phyloP scores from a whole-genome alignment of 2,329 filamentous ascomycete species.

The Penicillium sp. region DNA sequence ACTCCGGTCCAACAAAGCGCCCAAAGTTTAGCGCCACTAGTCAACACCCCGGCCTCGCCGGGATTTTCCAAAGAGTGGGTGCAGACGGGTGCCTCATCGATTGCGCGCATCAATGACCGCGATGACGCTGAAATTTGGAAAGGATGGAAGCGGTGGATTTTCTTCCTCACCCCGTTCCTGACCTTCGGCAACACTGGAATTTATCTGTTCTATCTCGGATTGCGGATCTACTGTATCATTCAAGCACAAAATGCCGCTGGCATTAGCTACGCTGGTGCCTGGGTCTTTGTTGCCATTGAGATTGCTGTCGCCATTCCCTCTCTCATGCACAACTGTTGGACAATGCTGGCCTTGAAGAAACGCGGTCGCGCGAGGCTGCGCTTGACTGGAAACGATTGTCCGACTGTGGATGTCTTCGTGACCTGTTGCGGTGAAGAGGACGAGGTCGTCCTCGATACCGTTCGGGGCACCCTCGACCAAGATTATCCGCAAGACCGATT shows the following conservation, averaged over 20 bases:
- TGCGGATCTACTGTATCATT: conserved; percentile 57
- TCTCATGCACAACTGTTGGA: conserved; percentile 60
- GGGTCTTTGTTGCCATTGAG: conserved; percentile 60
- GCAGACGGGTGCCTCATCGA: conserved; percentile 32
- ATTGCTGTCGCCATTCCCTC: conserved; percentile 56
- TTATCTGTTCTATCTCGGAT: conserved; percentile 50
- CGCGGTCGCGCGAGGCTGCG: conserved; percentile 56
- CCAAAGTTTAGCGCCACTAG: conserved; percentile 35
- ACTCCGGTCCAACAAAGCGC: conserved; percentile 31
- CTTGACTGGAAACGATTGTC: conserved; percentile 38
- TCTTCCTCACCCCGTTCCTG: conserved; percentile 35
- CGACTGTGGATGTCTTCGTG: conserved; percentile 46
- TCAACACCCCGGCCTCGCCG: conserved; percentile 30
- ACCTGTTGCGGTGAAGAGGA: conserved; percentile 48
- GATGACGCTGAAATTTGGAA: conserved; percentile 41
- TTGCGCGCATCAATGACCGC: conserved; percentile 36
- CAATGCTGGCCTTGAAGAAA: conserved; percentile 59
- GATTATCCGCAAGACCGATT: conserved; percentile 44
- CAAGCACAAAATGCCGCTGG: conserved; percentile 48
- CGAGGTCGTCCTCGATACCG: conserved; percentile 44
- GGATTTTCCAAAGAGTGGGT: conserved; percentile 39
- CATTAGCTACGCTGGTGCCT: conserved; percentile 52
- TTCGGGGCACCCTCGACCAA: conserved; percentile 38
- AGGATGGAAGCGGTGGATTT: conserved; percentile 40
- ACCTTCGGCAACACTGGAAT: conserved; percentile 36